Conservation (phyloP, 768 basidiomycete genomes). For the Boletales sp. region DNA sequence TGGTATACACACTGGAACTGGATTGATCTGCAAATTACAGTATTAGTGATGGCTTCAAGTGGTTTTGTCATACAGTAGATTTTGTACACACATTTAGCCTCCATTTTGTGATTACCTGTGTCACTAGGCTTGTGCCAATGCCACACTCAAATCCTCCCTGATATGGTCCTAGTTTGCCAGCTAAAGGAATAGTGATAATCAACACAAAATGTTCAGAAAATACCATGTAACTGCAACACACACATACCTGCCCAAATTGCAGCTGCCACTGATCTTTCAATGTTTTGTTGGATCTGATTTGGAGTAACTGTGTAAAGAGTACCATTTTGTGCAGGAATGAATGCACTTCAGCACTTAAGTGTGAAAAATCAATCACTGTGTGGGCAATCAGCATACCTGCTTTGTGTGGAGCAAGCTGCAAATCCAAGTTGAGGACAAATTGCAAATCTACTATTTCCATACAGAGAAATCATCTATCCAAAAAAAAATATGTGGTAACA, state of each 20-base stretch:
- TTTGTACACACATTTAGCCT: slow-evolving; percentile 11
- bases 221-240: neutral
- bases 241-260: slow-evolving; percentile 10
- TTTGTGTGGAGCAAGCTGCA: neutral
- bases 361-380: neutral
- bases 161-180: slow-evolving; percentile 4
- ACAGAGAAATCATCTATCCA: accelerated
- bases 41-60: neutral
- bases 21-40: slow-evolving; percentile 9
- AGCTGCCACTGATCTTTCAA: slow-evolving; percentile 3
- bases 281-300: neutral
- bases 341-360: neutral
- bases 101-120: slow-evolving; percentile 6
- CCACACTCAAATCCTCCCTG: slow-evolving; percentile 7
- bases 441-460: neutral
- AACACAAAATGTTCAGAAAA: neutral
- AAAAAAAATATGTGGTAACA: no score
- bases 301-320: slow-evolving; percentile 1
- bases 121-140: neutral
- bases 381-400: neutral
- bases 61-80: neutral
- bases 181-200: neutral
- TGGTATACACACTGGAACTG: slow-evolving; percentile 6
- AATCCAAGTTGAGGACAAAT: slow-evolving; percentile 2
- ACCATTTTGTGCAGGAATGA: neutral